These are phyloP conservation scores for Eutrema salsugineum DNA, from an alignment of 441 rosid species.

Conservation along the genomic window DNA sequence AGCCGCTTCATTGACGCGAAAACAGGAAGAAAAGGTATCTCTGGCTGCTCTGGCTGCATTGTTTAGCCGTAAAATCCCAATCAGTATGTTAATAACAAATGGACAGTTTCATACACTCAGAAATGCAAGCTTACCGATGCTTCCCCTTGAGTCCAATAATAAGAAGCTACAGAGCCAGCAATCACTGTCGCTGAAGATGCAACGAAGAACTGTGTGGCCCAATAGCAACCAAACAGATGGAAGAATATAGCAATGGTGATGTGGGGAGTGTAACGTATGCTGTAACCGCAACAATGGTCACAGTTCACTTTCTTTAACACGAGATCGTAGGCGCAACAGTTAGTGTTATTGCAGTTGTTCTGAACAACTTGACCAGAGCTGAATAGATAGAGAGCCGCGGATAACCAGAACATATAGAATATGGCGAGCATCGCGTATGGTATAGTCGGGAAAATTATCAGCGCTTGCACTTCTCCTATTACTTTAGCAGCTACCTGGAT, in stretches of 20 bases:
- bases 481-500: constrained; percentile 98
- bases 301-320: constrained; percentile 68
- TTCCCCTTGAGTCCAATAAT: constrained; percentile 95
- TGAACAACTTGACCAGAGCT: constrained; percentile 88
- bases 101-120: neutral
- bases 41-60: constrained; percentile 88
- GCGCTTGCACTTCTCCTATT: constrained; percentile 95
- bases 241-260: constrained; percentile 82
- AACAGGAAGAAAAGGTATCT: constrained; percentile 91
- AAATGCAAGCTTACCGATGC: constrained; percentile 55
- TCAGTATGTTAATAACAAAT: neutral
- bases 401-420: constrained; percentile 95
- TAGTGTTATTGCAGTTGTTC: constrained; percentile 65
- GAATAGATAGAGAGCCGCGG: constrained; percentile 87
- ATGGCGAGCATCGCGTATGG: constrained; percentile 76
- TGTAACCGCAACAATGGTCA: constrained; percentile 89
- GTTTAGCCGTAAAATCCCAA: neutral
- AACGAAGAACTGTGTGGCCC: constrained; percentile 94
- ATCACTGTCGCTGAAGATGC: constrained; percentile 86
- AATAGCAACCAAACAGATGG: constrained; percentile 90
- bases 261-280: constrained; percentile 90
- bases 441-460: constrained; percentile 81
- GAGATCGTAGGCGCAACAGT: constrained; percentile 94
- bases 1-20: constrained; percentile 94
- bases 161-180: constrained; percentile 94